Evolutionary conservation across 2,329 filamentous ascomycete species (phyloP), one percentile per base, ranked within the genome.

Genomic region (Zymoseptoria brevis): DNA sequence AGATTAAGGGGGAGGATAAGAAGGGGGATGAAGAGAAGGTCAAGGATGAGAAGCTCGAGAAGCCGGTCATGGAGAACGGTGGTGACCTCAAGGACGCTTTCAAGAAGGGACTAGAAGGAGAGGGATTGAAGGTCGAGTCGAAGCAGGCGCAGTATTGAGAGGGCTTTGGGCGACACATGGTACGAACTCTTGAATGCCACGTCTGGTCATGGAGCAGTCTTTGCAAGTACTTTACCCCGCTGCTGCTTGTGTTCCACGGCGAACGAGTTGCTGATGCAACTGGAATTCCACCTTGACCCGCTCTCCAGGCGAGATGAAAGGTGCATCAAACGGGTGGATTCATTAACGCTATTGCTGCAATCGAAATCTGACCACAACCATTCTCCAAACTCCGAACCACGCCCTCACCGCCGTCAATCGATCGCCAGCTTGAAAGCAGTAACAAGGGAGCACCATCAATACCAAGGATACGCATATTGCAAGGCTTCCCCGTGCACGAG

Each of bases 31-130:
- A 62, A 16, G 57, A 59, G 45, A 50, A 63, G n/a, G 26, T 29
- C 26, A 29, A 29, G 26, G 26, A 56, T 8, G 35, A 30, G 11
- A 29, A 21, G 22, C 50, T 54, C 13, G 48, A 59, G 50, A 49
- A 53, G 50, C 21, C 56, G 58, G 57, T 60, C 56, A 41, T 24
- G 57, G 64, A 41, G 19, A 55, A 60, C 11, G 54, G 22, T 5
- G 63, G 59, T 0, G 76, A 79, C 66, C 59, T 76, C 6, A 76
- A 76, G 60, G 74, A 75, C 7, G 64, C 72, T 53, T 80, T 75
- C 61, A 68, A 74, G 63, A 63, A 72, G 22, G 74, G 74, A 0
- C 58, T 79, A 61, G 74, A 77, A 66, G 69, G 68, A 50, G 73
- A 73, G 9, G 77, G 77, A 1, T 64, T 79, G 22, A 73, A 75